A percentile compares a stretch with the other conserved stretches of the same genome.
phyloP scores from a whole-genome alignment of 2,329 filamentous ascomycete species.

The Trichophyton benhamiae region DNA sequence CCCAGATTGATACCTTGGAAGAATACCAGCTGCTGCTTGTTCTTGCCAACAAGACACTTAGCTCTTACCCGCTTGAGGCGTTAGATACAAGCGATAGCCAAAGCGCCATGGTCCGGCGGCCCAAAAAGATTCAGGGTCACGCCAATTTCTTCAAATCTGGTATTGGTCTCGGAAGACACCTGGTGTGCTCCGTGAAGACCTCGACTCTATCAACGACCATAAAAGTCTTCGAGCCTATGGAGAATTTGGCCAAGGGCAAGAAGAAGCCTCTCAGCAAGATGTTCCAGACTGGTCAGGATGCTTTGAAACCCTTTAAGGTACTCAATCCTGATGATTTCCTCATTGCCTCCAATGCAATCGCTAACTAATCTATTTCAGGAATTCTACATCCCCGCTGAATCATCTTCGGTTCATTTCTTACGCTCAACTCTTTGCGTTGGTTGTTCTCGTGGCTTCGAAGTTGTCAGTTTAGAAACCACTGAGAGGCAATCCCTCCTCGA shows the following conservation, averaged over 20 bases:
- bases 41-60: constrained; percentile 81
- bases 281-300: constrained; percentile 86
- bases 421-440: constrained; percentile 94
- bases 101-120: constrained; percentile 64
- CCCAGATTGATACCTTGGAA: constrained; percentile 90
- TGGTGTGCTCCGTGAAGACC: constrained; percentile 94
- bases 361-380: constrained; percentile 40
- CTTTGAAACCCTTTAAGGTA: constrained; percentile 83
- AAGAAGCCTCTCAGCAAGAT: constrained; percentile 95
- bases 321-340: constrained; percentile 8
- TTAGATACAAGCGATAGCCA: constrained; percentile 68
- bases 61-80: constrained; percentile 77
- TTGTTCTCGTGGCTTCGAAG: constrained; percentile 89
- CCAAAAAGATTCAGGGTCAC: constrained; percentile 92
- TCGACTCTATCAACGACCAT: constrained; percentile 88
- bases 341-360: not conserved
- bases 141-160: constrained; percentile 98
- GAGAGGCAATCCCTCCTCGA: constrained; percentile 95
- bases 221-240: constrained; percentile 98
- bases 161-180: constrained; percentile 82
- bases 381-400: constrained; percentile 97
- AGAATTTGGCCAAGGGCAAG: constrained; percentile 82
- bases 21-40: constrained; percentile 88
- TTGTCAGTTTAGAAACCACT: constrained; percentile 91
- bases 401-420: constrained; percentile 95